phyloP scores from a whole-genome alignment of 768 basidiomycete genomes.

The Hypholoma fasciculare region DNA sequence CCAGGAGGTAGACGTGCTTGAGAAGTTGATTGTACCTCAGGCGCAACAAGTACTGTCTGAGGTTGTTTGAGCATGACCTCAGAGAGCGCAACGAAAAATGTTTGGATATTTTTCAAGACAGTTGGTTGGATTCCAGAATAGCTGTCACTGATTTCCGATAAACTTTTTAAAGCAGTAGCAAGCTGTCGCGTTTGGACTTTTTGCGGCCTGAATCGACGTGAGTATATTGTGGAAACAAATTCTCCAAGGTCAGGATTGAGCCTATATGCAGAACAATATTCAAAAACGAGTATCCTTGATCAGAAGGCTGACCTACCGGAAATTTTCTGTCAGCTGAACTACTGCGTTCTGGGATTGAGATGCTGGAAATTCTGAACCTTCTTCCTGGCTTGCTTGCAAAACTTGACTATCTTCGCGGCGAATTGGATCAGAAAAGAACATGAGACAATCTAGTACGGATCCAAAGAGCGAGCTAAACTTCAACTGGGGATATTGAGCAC shows the following conservation, averaged over 20 bases:
- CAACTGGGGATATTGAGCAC: constrained; percentile 43
- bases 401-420: constrained; percentile 4
- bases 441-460: constrained; percentile 47
- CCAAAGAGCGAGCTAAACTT: constrained; percentile 42
- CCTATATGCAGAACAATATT: constrained; percentile 20
- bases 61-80: constrained; percentile 43
- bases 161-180: constrained; percentile 30
- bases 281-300: neutral
- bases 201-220: constrained; percentile 46
- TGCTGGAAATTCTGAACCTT: constrained; percentile 16
- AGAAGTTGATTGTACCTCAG: constrained; percentile 15
- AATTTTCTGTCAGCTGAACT: constrained; percentile 52
- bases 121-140: constrained; percentile 22
- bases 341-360: constrained; percentile 41
- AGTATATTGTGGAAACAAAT: constrained; percentile 54
- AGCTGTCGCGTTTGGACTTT: constrained; percentile 43
- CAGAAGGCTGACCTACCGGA: constrained; percentile 32
- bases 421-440: constrained; percentile 26
- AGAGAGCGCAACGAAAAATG: constrained; percentile 42
- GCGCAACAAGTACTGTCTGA: constrained; percentile 31
- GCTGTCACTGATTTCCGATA: constrained; percentile 20
- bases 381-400: constrained; percentile 10
- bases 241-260: constrained; percentile 54
- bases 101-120: constrained; percentile 27
- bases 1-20: constrained; percentile 9